These are phyloP conservation scores for Fusarium pseudonygamai DNA, from an alignment of 2,329 filamentous ascomycete species.

Conservation along the genomic window DNA sequence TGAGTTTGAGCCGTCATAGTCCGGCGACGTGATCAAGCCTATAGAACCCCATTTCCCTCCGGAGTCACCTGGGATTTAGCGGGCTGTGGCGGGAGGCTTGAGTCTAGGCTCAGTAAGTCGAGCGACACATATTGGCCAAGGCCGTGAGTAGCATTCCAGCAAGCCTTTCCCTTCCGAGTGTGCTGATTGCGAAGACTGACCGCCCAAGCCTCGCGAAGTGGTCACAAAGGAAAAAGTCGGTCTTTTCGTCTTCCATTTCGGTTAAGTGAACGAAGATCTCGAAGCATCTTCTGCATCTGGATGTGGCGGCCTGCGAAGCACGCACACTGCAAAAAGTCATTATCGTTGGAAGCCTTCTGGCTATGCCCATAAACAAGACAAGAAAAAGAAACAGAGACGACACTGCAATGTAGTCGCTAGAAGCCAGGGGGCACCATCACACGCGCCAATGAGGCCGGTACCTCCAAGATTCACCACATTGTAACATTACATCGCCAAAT, in stretches of 20 bases:
- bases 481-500: slow-evolving; percentile 20
- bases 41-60: slow-evolving; percentile 19
- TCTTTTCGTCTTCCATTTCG: not conserved
- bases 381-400: not conserved
- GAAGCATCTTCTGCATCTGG: not conserved
- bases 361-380: slow-evolving; percentile 30
- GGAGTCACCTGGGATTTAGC: slow-evolving; percentile 33
- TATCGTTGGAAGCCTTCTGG: slow-evolving; percentile 26
- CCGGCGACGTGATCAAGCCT: slow-evolving; percentile 31
- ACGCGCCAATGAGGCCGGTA: not conserved
- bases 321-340: slow-evolving; percentile 12
- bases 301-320: not conserved
- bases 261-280: slow-evolving; percentile 1
- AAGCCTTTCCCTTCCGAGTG: not conserved
- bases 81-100: slow-evolving; percentile 43
- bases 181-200: slow-evolving; percentile 14
- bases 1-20: slow-evolving; percentile 37
- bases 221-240: not conserved
- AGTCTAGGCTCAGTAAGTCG: slow-evolving; percentile 39
- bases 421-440: slow-evolving; percentile 16
- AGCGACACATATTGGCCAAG: slow-evolving; percentile 24
- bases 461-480: slow-evolving; percentile 2
- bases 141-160: slow-evolving; percentile 39
- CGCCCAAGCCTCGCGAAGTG: slow-evolving; percentile 9
- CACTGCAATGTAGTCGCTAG: not conserved